phyloP scores from a whole-genome alignment of 208 protist species.

The Leishmania gerbilli region DNA sequence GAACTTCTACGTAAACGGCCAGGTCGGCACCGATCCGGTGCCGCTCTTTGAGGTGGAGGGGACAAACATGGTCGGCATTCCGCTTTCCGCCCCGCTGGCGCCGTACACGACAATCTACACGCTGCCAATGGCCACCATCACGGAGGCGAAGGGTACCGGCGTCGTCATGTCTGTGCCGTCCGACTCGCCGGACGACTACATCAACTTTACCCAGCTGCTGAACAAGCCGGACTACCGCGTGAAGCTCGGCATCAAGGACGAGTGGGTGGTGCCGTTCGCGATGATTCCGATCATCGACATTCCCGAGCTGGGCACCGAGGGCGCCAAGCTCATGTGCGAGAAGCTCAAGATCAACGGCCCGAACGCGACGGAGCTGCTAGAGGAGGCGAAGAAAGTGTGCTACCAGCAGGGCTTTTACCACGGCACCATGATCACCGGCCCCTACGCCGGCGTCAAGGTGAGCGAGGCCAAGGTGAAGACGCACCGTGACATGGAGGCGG shows the following conservation, averaged over 20 bases:
- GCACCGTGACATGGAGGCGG: conserved; percentile 75
- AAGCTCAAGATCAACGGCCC: conserved; percentile 96
- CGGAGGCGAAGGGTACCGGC: conserved; percentile 97
- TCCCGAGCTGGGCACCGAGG: conserved; percentile 78
- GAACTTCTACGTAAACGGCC: conserved; percentile 88
- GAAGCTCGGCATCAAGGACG: conserved; percentile 95
- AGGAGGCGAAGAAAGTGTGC: conserved; percentile 96
- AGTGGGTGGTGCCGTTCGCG: conserved; percentile 95
- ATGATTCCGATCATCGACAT: conserved; percentile 97
- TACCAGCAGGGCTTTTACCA: conserved; percentile 99
- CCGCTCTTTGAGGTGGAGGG: conserved; percentile 93
- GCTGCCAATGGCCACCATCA: conserved; percentile 98
- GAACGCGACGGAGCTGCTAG: conserved; percentile 95
- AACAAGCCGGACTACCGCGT: conserved; percentile 93
- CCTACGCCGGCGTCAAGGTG: conserved; percentile 85
- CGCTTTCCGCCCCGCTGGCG: conserved; percentile 91
- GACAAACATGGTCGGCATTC: conserved; percentile 92
- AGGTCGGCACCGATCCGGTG: conserved; percentile 61
- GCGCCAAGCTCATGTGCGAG: conserved; percentile 93
- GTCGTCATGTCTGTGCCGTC: conserved; percentile 98
- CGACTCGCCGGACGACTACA: conserved; percentile 99
- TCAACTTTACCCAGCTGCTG: conserved; percentile 96
- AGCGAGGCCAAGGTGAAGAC: conserved; percentile 95
- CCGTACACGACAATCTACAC: conserved; percentile 94
- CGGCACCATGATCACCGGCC: conserved; percentile 90